These are phyloP conservation scores for Erigeron canadensis DNA, from an alignment of 129 eudicot species.

Conservation along the genomic window DNA sequence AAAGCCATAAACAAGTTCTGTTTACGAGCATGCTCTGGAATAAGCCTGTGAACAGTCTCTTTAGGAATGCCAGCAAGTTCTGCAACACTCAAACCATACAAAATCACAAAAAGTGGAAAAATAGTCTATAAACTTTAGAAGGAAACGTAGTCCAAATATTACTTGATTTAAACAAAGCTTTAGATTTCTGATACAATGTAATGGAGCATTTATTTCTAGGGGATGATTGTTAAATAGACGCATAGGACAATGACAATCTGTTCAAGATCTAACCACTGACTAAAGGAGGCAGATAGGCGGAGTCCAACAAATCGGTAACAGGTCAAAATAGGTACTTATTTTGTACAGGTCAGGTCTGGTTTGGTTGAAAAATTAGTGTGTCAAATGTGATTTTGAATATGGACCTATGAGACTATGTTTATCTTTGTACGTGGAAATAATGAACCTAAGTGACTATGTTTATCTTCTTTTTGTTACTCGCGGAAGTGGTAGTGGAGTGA, in stretches of 20 bases:
- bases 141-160: not conserved
- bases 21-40: slow-evolving; percentile 96
- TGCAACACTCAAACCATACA: slow-evolving; percentile 25
- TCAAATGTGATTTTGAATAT: not conserved
- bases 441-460: not conserved
- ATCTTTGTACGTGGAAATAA: not conserved
- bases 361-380: no score
- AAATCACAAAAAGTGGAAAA: not conserved
- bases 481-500: not conserved
- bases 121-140: not conserved
- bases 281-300: not conserved
- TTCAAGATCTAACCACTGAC: not conserved
- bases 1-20: slow-evolving; percentile 97
- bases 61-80: slow-evolving; percentile 81
- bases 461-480: not conserved
- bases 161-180: not conserved
- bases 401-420: not conserved
- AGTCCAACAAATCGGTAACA: not conserved
- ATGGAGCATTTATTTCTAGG: not conserved
- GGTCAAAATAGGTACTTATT: no score
- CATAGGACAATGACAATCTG: not conserved
- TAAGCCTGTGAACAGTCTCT: slow-evolving; percentile 74
- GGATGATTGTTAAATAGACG: not conserved
- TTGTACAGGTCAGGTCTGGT: no score
- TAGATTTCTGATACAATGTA: not conserved